Base-by-base conservation (phyloP, 345 rosid species). In the Populus euphratica region DNA sequence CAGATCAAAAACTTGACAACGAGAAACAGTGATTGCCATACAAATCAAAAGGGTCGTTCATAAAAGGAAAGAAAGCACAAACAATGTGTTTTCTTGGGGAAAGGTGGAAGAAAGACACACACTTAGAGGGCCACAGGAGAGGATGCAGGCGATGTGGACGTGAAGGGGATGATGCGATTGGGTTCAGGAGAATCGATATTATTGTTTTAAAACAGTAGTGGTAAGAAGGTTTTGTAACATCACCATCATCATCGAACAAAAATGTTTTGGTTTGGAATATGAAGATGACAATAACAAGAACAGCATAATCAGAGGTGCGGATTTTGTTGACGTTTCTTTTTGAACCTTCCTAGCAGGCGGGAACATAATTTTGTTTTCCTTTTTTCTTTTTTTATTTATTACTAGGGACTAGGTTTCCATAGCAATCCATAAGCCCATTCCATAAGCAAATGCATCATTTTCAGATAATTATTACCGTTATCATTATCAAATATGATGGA, bases 131-230 rank as follows among this genome's bases (percentile, higher is more conserved):
- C 31, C 31, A 13, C 50, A 47, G 72, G 76, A n/a, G 84, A 70
- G 1, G 65, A 52, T 6, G 77, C 67, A 5, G 75, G 65, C 0
- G 72, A 64, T 11, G 79, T 31, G 0, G 72, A 52, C 5, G 80
- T 29, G 35, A 47, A 7, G 47, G 59, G 25, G 5, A 33, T 18
- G 54, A 68, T 76, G 23, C 38, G 74, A 73, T 77, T 73, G 27
- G 61, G 52, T 39, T 74, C 61, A 52, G 81, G 84, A 39, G 84
- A 77, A 38, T 69, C 84, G 78, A 77, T 81, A 6, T 13, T 27
- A 27, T 43, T 59, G n/a, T 17, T 54, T 11, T 6, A 20, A 3
- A 13, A 36, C 16, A 14, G 8, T 3, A 18, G 9, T 17, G 36
- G 36, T 33, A 23, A 50, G 20, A 29, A 9, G 43, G 27, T 13